Evolutionary conservation across 2,329 filamentous ascomycete species (phyloP).

Genomic region (Colletotrichum sublineola): DNA sequence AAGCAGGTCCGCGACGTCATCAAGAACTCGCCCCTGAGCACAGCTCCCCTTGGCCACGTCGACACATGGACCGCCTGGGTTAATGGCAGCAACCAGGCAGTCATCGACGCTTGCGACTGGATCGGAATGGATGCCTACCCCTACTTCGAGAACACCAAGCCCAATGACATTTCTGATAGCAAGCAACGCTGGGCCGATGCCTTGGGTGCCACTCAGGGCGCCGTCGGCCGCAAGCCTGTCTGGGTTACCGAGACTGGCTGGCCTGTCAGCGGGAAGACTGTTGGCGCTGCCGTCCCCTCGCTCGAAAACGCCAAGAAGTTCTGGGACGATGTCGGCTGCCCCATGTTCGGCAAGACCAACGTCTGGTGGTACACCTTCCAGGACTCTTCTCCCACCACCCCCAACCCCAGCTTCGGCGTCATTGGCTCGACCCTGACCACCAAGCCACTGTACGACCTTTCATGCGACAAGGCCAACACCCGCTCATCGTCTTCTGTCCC

Average conservation of each 20-base stretch:
- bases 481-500: conserved; percentile 27
- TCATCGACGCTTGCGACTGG: conserved; percentile 81
- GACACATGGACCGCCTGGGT: conserved; percentile 89
- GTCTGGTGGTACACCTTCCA: conserved; percentile 85
- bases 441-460: conserved; percentile 73
- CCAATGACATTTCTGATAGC: conserved; percentile 75
- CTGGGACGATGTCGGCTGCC: conserved; percentile 85
- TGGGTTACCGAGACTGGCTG: conserved; percentile 94
- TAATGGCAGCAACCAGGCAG: conserved; percentile 77
- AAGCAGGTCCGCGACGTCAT: conserved; percentile 74
- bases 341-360: conserved; percentile 73
- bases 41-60: conserved; percentile 81
- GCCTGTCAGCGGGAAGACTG: conserved; percentile 77
- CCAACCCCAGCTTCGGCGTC: conserved; percentile 79
- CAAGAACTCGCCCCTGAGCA: conserved; percentile 69
- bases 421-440: conserved; percentile 66
- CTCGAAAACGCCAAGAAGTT: conserved; percentile 79
- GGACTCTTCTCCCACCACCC: conserved; percentile 70
- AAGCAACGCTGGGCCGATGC: conserved; percentile 78
- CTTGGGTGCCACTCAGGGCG: conserved; percentile 69
- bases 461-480: conserved; percentile 60
- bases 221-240: conserved; percentile 75
- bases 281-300: conserved; percentile 73
- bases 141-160: conserved; percentile 80
- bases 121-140: conserved; percentile 88